Base-by-base conservation (phyloP, 805 yeast species). In the Yamadazyma paraphyllophila region DNA sequence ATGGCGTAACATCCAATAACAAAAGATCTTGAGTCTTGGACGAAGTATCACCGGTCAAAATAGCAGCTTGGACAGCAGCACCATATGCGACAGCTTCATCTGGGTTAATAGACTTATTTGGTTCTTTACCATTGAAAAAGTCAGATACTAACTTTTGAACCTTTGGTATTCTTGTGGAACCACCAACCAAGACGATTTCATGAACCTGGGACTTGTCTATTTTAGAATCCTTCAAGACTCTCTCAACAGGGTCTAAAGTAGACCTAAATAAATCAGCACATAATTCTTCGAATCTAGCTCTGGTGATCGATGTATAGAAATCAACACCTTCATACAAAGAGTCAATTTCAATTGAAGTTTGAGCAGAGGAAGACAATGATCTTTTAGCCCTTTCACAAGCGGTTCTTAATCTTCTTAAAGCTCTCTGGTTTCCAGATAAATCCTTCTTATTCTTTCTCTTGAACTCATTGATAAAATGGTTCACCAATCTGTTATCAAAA, bases 1-100 rank as follows among this genome's bases (percentile, higher is more conserved):
- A 81, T 61, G 97, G 96, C 61, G 91, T 88, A 53, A 90, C 97
- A 74, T 90, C 97, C 62, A 91, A 80, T 63, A 90, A 77, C 54
- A 92, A 61, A 56, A 71, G 66, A 61, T 71, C 75, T 58, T 71
- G 74, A 45, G 76, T 71, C 67, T 69, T 66, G 24, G 70, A 62
- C 17, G 73, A 68, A 43, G 71, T 66, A 49, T 91, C 97, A 71
- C 98, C 98, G 46, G 96, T 83, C 55, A 92, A 77, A 58, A 92
- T 95, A 77, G 98, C 98, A 47, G 96, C 98, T 78, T 92, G 99
- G 53, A 92, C 97, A 53, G 99, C 97, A 51, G 98, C 98, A 81
- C 99, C 99, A 62, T 84, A 92, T 36, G 98, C 99, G 63, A 92
- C 98, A 67, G 99, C 99, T 79, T 92, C 99, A 76, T 92, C 99